Percentiles rank a stretch among this genome's conserved stretches.
Conservation (phyloP, 1,284 basidiomycete genomes). For the Boletellus deceptivus region DNA sequence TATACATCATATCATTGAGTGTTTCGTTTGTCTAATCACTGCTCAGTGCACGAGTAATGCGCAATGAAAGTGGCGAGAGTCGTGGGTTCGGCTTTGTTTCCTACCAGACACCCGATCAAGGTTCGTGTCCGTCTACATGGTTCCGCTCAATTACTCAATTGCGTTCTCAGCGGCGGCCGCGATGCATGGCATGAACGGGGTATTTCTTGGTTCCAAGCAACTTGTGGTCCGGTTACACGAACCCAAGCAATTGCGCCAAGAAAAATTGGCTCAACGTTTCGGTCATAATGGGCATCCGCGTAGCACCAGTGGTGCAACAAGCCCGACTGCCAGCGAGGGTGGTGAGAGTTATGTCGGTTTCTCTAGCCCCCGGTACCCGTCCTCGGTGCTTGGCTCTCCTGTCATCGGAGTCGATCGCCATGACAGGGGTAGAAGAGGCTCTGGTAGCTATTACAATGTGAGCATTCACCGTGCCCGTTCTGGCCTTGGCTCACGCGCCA, state of each 20-base stretch:
- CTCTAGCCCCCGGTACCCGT: constrained; percentile 64
- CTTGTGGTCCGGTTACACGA: constrained; percentile 87
- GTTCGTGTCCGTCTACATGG: constrained; percentile 38
- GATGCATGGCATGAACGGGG: constrained; percentile 78
- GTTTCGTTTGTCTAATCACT: constrained; percentile 5
- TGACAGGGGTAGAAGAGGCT: constrained; percentile 69
- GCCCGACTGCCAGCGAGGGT: constrained; percentile 74
- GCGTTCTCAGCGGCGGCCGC: constrained; percentile 57
- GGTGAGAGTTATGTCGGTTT: constrained; percentile 72
- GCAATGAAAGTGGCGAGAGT: constrained; percentile 79
- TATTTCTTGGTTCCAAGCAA: constrained; percentile 67
- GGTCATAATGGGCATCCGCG: constrained; percentile 73
- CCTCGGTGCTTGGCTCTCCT: constrained; percentile 54
- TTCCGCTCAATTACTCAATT: not conserved
- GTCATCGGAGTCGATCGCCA: constrained; percentile 49
- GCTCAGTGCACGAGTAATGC: constrained; percentile 87
- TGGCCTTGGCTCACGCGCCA: not conserved
- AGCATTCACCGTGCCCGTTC: constrained; percentile 17
- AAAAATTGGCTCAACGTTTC: constrained; percentile 82
- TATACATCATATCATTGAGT: not conserved
- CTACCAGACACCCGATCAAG: constrained; percentile 81
- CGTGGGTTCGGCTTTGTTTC: constrained; percentile 97
- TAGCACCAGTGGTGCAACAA: constrained; percentile 75
- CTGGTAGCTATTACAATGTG: constrained; percentile 81
- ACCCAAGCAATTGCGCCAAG: constrained; percentile 84